phyloP scores from a whole-genome alignment of 345 rosid species.

The Stellera chamaejasme region DNA sequence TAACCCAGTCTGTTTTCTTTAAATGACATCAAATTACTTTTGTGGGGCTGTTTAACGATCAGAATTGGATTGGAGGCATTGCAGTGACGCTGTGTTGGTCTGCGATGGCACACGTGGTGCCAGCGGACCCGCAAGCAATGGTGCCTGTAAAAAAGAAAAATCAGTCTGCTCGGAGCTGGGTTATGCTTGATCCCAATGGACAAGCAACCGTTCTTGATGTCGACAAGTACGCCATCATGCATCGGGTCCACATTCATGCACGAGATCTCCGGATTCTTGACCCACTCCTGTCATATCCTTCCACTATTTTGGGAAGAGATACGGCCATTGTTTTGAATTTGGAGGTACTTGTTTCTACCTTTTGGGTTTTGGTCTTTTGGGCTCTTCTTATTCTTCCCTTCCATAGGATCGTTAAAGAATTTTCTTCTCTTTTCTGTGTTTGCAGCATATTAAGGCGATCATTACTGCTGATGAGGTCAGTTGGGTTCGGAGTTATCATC shows the following conservation, averaged over 20 bases:
- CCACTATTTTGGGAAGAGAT: slow-evolving; percentile 95
- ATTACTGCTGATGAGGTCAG: slow-evolving; percentile 92
- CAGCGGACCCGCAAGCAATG: slow-evolving; percentile 51
- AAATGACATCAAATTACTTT: no score
- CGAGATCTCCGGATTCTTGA: slow-evolving; percentile 96
- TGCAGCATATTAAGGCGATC: slow-evolving; percentile 95
- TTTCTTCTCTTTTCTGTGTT: not conserved
- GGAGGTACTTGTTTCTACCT: slow-evolving; percentile 37
- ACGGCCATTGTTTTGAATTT: slow-evolving; percentile 87
- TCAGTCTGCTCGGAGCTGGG: slow-evolving; percentile 67
- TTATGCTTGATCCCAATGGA: slow-evolving; percentile 43
- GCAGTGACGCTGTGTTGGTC: slow-evolving; percentile 10
- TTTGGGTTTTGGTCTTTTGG: not conserved
- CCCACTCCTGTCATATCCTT: slow-evolving; percentile 86
- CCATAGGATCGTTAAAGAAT: not conserved
- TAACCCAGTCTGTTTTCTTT: no score
- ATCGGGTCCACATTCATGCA: slow-evolving; percentile 92
- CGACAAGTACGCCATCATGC: slow-evolving; percentile 90
- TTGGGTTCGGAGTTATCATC: slow-evolving; percentile 1
- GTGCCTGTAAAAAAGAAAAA: slow-evolving; percentile 54
- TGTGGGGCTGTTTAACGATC: no score
- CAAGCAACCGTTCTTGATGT: slow-evolving; percentile 42
- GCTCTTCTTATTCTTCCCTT: not conserved
- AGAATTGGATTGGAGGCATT: no score
- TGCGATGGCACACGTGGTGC: slow-evolving; percentile 64